These are phyloP conservation scores for Hypericum perforatum DNA, from an alignment of 345 rosid species.

Conservation along the genomic window DNA sequence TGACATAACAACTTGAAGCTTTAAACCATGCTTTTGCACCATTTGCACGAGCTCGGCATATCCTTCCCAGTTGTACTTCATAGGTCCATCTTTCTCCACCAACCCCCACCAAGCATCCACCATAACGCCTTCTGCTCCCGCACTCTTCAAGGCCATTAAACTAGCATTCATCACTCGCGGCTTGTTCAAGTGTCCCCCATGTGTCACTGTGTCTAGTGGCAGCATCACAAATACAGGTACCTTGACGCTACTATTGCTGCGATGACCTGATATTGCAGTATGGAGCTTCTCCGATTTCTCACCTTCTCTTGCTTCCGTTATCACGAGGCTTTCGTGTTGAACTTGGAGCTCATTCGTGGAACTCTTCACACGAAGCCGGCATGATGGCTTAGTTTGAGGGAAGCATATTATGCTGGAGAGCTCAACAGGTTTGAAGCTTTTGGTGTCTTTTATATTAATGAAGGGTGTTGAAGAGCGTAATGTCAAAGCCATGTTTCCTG, in stretches of 20 bases:
- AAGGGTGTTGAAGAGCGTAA: conserved; percentile 62
- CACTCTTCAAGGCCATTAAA: conserved; percentile 86
- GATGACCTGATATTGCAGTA: conserved; percentile 29
- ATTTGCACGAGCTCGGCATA: conserved; percentile 77
- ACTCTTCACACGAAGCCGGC: conserved; percentile 31
- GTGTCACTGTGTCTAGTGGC: conserved; percentile 70
- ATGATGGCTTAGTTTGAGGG: conserved; percentile 40
- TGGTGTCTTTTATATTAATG: conserved; percentile 48
- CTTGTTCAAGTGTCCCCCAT: conserved; percentile 62
- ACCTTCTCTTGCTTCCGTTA: conserved; percentile 17
- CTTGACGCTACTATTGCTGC: conserved; percentile 24
- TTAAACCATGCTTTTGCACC: conserved; percentile 78
- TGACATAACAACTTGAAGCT: conserved; percentile 91
- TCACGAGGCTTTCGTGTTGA: conserved; percentile 26
- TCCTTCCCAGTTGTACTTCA: conserved; percentile 91
- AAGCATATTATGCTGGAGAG: conserved; percentile 36
- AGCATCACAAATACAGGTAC: conserved; percentile 93
- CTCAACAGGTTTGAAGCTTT: conserved; percentile 38
- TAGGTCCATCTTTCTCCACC: conserved; percentile 94
- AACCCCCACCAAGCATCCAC: conserved; percentile 99
- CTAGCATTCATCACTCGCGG: conserved; percentile 85
- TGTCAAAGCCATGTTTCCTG: conserved; percentile 47
- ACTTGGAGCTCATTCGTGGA: conserved; percentile 32
- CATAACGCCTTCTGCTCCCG: conserved; percentile 95
- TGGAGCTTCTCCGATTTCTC: conserved; percentile 47